Evolutionary conservation across 139 green algal species (phyloP).

Genomic region (Chlamydomonas applanata): DNA sequence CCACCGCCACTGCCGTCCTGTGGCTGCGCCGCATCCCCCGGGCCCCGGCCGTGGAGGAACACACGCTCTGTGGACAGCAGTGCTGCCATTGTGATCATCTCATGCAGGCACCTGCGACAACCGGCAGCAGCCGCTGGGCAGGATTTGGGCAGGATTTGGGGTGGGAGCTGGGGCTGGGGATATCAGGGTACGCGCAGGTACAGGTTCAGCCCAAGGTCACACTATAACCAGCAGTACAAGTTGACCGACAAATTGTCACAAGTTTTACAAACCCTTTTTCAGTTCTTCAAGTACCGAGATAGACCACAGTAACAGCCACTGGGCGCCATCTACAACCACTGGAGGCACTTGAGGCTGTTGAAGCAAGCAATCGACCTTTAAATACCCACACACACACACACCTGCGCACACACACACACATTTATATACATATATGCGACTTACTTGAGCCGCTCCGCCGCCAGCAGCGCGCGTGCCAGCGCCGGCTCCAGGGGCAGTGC

Average conservation of each 20-base stretch:
- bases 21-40: conserved; percentile 24
- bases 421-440: background rate
- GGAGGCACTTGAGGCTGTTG: too few species aligned
- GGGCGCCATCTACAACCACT: background rate
- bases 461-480: conserved; percentile 78
- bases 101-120: conserved; percentile 57
- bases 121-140: too few species aligned
- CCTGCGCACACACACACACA: background rate
- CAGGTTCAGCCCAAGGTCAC: too few species aligned
- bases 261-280: too few species aligned
- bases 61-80: conserved; percentile 88
- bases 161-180: too few species aligned
- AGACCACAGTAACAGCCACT: too few species aligned
- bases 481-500: conserved; percentile 81
- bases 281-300: too few species aligned
- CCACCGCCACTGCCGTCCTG: background rate
- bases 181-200: too few species aligned
- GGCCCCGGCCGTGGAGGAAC: conserved; percentile 58
- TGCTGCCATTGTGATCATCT: conserved; percentile 75
- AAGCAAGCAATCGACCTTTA: background rate
- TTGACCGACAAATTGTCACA: too few species aligned
- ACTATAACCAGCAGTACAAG: too few species aligned
- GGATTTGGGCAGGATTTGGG: too few species aligned
- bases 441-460: conserved; percentile 67
- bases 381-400: background rate